Conservation (phyloP, 1,139 yeast genomes). For the Candida albicans region DNA sequence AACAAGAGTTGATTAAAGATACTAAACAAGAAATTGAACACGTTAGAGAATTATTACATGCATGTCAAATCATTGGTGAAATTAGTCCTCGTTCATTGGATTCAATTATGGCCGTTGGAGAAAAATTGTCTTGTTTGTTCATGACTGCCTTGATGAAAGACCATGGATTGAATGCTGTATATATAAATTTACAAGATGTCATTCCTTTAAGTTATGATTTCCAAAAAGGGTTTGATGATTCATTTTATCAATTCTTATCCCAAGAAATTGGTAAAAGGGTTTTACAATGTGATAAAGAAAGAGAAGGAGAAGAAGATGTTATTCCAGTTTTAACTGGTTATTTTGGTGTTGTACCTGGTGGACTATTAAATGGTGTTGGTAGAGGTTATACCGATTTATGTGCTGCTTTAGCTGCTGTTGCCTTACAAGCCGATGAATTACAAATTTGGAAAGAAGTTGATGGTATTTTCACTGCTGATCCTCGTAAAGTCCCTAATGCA, state of each 20-base stretch:
- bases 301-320: constrained; percentile 30
- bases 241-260: constrained; percentile 66
- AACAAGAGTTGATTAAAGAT: constrained; percentile 49
- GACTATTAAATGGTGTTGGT: constrained; percentile 87
- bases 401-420: constrained; percentile 96
- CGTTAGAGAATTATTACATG: constrained; percentile 71
- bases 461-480: constrained; percentile 98
- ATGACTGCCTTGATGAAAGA: constrained; percentile 85
- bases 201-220: constrained; percentile 61
- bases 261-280: constrained; percentile 59
- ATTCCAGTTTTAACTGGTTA: constrained; percentile 95
- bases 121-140: constrained; percentile 84
- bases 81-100: constrained; percentile 87
- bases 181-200: constrained; percentile 75
- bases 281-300: constrained; percentile 37
- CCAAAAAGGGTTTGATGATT: constrained; percentile 58
- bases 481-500: constrained; percentile 90
- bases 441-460: constrained; percentile 99
- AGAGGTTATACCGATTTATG: constrained; percentile 97
- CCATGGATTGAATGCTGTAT: constrained; percentile 71
- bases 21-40: constrained; percentile 65
- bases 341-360: constrained; percentile 94
- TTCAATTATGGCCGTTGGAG: constrained; percentile 90
- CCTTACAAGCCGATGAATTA: constrained; percentile 84
- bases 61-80: constrained; percentile 90